Conservation (phyloP, 23 red algal genomes). For the Agarophyton chilense region DNA sequence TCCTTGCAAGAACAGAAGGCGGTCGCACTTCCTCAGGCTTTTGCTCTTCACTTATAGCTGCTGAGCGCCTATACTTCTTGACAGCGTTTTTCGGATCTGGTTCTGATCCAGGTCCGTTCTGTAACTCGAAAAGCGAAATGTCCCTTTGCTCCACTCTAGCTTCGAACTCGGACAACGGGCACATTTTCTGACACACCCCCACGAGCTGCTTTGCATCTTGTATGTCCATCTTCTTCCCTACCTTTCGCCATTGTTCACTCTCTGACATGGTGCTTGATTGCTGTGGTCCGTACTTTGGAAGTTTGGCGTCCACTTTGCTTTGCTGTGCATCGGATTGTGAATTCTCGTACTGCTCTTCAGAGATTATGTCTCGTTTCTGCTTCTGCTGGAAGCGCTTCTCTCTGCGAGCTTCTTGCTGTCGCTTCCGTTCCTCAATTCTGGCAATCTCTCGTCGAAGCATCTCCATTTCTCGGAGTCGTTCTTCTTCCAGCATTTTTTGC, state of each 20-base stretch:
- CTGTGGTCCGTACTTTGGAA: background rate
- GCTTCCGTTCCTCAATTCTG: slow-evolving; percentile 9
- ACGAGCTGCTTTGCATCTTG: slow-evolving; percentile 61
- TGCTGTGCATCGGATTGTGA: background rate
- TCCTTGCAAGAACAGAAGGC: slow-evolving; percentile 65
- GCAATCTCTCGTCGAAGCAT: slow-evolving; percentile 43
- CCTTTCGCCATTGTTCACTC: slow-evolving; percentile 36
- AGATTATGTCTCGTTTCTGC: background rate
- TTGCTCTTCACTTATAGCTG: slow-evolving; percentile 83
- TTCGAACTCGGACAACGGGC: slow-evolving; percentile 73
- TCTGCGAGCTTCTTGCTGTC: background rate
- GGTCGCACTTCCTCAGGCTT: slow-evolving; percentile 77
- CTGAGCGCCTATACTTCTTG: slow-evolving; percentile 95
- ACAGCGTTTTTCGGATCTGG: slow-evolving; percentile 78
- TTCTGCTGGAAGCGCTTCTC: background rate
- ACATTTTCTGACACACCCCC: slow-evolving; percentile 94
- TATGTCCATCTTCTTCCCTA: slow-evolving; percentile 32
- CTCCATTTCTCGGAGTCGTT: slow-evolving; percentile 38
- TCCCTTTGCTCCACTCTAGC: slow-evolving; percentile 71
- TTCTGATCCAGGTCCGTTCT: slow-evolving; percentile 18
- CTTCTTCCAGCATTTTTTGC: slow-evolving; percentile 17
- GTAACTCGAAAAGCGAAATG: slow-evolving; percentile 19
- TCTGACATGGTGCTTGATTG: background rate
- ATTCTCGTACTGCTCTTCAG: background rate
- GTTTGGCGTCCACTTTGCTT: slow-evolving; percentile 18